Evolutionary conservation across 495 filamentous ascomycete species (phyloP), one percentile per base, ranked within the genome.

Genomic region (Penicillium canescens): DNA sequence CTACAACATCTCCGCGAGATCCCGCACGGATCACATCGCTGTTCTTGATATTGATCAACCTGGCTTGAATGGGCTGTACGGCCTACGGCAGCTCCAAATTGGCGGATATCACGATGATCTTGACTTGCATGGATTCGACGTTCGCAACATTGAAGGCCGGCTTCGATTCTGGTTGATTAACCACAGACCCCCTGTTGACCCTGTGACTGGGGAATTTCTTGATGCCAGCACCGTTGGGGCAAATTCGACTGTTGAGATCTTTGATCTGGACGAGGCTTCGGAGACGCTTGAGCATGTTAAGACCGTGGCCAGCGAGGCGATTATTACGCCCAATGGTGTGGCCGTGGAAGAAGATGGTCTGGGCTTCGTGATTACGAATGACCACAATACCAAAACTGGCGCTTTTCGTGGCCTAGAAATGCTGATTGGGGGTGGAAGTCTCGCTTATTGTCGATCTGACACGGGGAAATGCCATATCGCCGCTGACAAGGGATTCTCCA

Each of bases 161-260:
- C 52, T 69, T 20, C 60, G 59, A 1, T 70, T 76, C 44, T 69
- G 71, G 58, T 39, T 76, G 23, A 61, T 76, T 49, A 76, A 78
- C 42, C 66, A 75, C 46, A 60, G 69, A 2, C 72, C 73, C 2
- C 65, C 74, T 0, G 60, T 76, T 44, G 64, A 69, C 38, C 55
- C 57, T 18, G 35, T 42, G 2, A 70, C 67, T 12, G 70, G 69
- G 11, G 56, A 67, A 18, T 20, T 58, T 0, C 52, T 74, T 3
- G 65, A 75, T 50, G 52, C 65, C 7, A 50, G 28, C 9, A 31
- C 23, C 23, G 23, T 24, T 24, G 23, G 23, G 23, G 23, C 65
- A 23, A 75, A 75, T 46, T 70, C 72, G 11, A 75, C 72, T 2
- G 57, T 75, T 28, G 70, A 75, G 43, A 46, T 71, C 5, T 40